Evolutionary conservation across 192 early-diverging fungal species (phyloP).

Genomic region (Lobulomyces angularis): DNA sequence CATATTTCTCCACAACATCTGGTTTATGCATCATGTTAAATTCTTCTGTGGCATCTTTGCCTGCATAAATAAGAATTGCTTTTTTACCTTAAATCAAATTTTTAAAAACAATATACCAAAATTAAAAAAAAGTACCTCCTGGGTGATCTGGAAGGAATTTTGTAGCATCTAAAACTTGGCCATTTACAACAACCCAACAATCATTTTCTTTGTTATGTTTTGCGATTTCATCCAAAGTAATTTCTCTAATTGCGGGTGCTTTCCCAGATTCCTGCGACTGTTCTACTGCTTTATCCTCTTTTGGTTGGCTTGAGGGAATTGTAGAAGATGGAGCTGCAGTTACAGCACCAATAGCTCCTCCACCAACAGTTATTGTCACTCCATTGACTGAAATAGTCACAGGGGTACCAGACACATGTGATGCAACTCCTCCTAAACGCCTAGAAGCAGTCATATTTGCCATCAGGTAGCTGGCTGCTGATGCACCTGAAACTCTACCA

Average conservation of each 20-base stretch:
- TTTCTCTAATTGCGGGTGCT: slow-evolving; percentile 24
- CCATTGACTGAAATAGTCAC: slow-evolving; percentile 41
- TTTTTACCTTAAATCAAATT: slow-evolving; percentile 81
- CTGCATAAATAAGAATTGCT: slow-evolving; percentile 71
- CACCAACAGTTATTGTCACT: slow-evolving; percentile 49
- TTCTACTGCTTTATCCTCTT: slow-evolving; percentile 12
- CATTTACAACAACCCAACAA: slow-evolving; percentile 80
- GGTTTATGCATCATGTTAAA: slow-evolving; percentile 76
- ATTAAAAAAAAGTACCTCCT: slow-evolving; percentile 28
- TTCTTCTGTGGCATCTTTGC: slow-evolving; percentile 74
- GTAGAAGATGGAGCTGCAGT: slow-evolving; percentile 2
- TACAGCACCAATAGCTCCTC: slow-evolving; percentile 6
- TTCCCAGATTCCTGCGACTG: slow-evolving; percentile 25
- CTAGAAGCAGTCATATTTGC: slow-evolving; percentile 37
- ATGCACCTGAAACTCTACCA: slow-evolving; percentile 80
- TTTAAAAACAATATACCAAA: slow-evolving; percentile 3
- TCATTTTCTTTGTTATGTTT: slow-evolving; percentile 73
- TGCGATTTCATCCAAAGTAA: slow-evolving; percentile 63
- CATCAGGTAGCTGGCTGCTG: slow-evolving; percentile 49
- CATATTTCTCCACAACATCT: slow-evolving; percentile 60
- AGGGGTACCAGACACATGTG: slow-evolving; percentile 34
- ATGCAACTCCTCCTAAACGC: slow-evolving; percentile 54
- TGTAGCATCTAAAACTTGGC: slow-evolving; percentile 65
- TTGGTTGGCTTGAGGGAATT: slow-evolving; percentile 9
- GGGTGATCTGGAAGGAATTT: slow-evolving; percentile 60